Base-by-base conservation (phyloP, 2,329 filamentous ascomycete genomes). In the Chaetomiaceae sp. region DNA sequence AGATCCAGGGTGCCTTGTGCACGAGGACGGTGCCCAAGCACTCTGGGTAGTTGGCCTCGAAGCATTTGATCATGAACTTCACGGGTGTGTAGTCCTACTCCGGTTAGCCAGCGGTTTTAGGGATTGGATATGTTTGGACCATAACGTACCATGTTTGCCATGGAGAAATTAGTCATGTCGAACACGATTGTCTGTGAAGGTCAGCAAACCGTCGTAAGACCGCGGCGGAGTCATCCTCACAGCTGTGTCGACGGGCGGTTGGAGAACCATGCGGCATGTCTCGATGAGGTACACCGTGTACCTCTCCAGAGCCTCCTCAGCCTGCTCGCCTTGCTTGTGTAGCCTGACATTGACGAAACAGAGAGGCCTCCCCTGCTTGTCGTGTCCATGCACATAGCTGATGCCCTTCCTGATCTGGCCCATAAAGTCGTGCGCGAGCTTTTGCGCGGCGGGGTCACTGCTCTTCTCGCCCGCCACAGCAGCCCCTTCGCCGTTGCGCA, bases 31-130 rank as follows among this genome's bases (percentile, higher is more conserved):
- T 80, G 25, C 92, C 94, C 1, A 99, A 78, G 43, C 84, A 92
- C 70, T 99, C 94, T 0, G 94, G 94, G 64, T 97, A 99, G 69
- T 99, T 97, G 55, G 94, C 94, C 73, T 99, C 94, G 66, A 99
- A 99, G 70, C 91, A 96, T 71, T 96, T 95, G 71, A 99, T 96
- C 87, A 99, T 96, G 73, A 97, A 99, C 66, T 96, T 99, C 53
- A 99, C 89, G 1, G 94, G 92, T 0, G 88, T 82, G 69, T 97
- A 97, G 69, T 99, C 94, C 84, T 86, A 11, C 9, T 11, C 9
- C 10, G 30, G 53, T 68, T 32, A 65, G 63, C 32, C 49, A 58
- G 23, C 33, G 5, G 6, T 16, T 5, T 7, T 4, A 10, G 18
- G 9, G 20, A 13, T n/a, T n/a, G 23, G 8, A 6, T 9, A 4